A percentile compares a stretch with the other conserved stretches of the same genome.
Evolutionary conservation across 305 asterid species (phyloP).

Genomic region (Solanum hybrid): DNA sequence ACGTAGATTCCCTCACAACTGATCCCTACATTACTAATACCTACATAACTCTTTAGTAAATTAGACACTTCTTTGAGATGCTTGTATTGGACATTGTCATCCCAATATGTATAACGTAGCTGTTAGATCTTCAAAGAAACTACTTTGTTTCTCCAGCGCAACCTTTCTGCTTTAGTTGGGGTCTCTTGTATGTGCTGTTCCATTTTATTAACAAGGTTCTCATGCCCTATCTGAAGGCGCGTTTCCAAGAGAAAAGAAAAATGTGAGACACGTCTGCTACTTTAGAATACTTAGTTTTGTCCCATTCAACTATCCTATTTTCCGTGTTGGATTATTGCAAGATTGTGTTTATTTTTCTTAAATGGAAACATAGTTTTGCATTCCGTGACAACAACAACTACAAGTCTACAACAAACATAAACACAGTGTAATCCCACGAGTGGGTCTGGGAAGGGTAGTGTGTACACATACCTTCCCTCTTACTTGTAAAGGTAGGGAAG

Average conservation of each 20-base stretch:
- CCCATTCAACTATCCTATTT: background rate
- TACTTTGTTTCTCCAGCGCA: background rate
- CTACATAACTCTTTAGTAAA: background rate
- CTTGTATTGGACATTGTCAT: background rate
- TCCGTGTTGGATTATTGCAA: background rate
- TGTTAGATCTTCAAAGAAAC: background rate
- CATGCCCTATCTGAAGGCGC: background rate
- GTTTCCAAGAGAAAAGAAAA: background rate
- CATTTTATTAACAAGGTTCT: background rate
- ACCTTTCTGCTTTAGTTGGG: background rate
- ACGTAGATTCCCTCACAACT: background rate
- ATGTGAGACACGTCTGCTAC: background rate
- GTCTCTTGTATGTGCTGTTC: background rate
- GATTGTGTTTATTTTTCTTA: background rate
- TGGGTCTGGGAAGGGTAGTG: background rate
- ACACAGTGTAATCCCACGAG: background rate
- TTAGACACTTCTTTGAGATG: background rate
- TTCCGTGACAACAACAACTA: background rate
- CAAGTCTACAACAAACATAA: background rate
- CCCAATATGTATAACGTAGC: background rate
- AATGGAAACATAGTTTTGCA: background rate
- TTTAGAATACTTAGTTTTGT: background rate
- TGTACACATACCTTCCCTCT: background rate
- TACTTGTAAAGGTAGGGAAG: background rate
- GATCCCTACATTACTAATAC: background rate